These are phyloP conservation scores for Colletotrichum siamense DNA, from an alignment of 2,329 filamentous ascomycete species.

Conservation along the genomic window DNA sequence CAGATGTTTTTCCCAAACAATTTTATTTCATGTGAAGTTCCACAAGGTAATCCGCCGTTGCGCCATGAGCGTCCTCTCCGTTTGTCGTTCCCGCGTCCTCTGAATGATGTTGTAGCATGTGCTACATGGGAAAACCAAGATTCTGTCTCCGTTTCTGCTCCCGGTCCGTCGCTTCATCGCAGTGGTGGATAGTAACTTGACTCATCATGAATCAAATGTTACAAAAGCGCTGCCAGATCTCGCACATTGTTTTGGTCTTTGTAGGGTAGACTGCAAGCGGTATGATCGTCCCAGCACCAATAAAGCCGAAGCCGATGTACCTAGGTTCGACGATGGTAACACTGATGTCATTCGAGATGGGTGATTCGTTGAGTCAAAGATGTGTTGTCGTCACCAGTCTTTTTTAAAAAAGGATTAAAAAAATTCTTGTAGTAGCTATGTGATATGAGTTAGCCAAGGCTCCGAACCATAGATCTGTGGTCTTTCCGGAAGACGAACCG, in stretches of 20 bases:
- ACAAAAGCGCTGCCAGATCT: background rate
- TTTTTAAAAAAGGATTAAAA: too few relatives aligned
- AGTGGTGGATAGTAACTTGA: background rate
- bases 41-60: background rate
- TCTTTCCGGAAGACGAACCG: background rate
- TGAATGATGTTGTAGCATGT: background rate
- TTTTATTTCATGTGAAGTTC: background rate
- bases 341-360: background rate
- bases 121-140: background rate
- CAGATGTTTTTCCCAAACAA: background rate
- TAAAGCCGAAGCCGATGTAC: background rate
- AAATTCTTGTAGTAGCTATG: background rate
- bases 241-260: background rate
- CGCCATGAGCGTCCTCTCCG: background rate
- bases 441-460: background rate
- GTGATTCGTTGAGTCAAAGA: background rate
- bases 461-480: background rate
- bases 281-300: background rate
- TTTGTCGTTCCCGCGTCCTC: background rate
- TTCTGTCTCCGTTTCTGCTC: background rate
- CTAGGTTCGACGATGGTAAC: background rate
- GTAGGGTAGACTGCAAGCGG: background rate
- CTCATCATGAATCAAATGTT: background rate
- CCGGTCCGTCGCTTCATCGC: background rate
- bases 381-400: background rate